Evolutionary conservation across 805 yeast species (phyloP).

Genomic region (Kazachstania africana): DNA sequence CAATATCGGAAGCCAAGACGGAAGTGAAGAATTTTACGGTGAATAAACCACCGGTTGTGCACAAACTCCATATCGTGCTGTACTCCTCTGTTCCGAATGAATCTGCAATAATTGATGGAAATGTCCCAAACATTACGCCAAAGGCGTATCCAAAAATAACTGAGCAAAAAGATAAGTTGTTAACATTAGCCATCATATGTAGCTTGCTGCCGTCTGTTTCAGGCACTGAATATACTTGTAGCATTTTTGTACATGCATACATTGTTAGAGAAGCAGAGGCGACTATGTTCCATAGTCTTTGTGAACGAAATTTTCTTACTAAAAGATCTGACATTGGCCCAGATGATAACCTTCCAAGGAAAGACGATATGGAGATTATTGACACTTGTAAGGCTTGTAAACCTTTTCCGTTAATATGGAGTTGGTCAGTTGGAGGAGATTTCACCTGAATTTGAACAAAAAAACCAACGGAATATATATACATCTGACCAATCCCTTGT

Average conservation of each 20-base stretch:
- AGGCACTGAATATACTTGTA: not conserved
- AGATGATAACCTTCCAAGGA: constrained; percentile 49
- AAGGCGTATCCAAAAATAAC: constrained; percentile 50
- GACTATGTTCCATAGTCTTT: constrained; percentile 54
- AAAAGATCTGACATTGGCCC: constrained; percentile 58
- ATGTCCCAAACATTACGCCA: constrained; percentile 62
- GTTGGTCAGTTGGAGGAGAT: constrained; percentile 13
- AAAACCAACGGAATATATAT: constrained; percentile 64
- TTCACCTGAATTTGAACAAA: constrained; percentile 41
- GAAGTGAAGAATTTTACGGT: constrained; percentile 43
- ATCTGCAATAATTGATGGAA: constrained; percentile 71
- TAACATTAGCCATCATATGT: constrained; percentile 24
- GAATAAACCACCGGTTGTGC: constrained; percentile 58
- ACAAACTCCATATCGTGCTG: constrained; percentile 66
- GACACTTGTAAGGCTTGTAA: constrained; percentile 65
- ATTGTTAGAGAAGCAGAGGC: constrained; percentile 28
- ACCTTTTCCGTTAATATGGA: constrained; percentile 27
- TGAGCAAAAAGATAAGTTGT: constrained; percentile 38
- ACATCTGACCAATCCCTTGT: constrained; percentile 59
- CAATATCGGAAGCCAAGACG: constrained; percentile 45
- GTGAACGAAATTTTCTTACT: constrained; percentile 38
- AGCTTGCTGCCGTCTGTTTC: no score
- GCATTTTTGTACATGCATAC: constrained; percentile 25
- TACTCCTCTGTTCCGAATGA: constrained; percentile 55
- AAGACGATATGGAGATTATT: constrained; percentile 50